Conservation (phyloP, 768 basidiomycete species). For the Suillus subaureus region DNA sequence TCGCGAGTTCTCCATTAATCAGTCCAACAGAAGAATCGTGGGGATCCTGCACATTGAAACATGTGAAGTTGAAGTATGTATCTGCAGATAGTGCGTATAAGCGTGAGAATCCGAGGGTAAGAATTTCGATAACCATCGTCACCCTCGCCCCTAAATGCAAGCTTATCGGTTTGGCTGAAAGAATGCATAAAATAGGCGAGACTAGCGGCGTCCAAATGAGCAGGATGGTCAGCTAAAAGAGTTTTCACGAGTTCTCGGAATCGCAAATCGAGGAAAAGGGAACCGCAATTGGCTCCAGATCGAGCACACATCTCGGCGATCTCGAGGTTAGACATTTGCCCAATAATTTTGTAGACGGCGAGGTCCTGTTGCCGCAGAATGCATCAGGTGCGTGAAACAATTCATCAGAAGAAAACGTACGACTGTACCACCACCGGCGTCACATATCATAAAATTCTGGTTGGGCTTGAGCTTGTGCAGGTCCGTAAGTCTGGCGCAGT, state of each 20-base stretch:
- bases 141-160: conserved; percentile 66
- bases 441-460: conserved; percentile 90
- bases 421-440: conserved; percentile 86
- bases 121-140: conserved; percentile 65
- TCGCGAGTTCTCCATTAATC: conserved; percentile 80
- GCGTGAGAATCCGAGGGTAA: conserved; percentile 4
- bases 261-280: conserved; percentile 83
- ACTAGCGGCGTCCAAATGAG: conserved; percentile 79
- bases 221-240: conserved; percentile 81
- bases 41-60: conserved; percentile 85
- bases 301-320: conserved; percentile 90
- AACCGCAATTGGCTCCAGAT: conserved; percentile 86
- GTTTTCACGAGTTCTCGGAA: conserved; percentile 82
- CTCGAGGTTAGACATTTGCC: conserved; percentile 78
- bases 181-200: conserved; percentile 88
- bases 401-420: conserved; percentile 33
- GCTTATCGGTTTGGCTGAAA: conserved; percentile 87
- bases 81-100: conserved; percentile 42
- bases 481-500: conserved; percentile 81
- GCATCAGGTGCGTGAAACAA: conserved; percentile 24
- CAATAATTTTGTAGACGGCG: conserved; percentile 78
- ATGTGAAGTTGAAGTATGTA: conserved; percentile 85
- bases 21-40: conserved; percentile 80
- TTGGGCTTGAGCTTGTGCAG: conserved; percentile 77
- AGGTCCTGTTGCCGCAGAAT: conserved; percentile 28